Conservation (phyloP, 495 filamentous ascomycete species). For the Astrothelium macrocarpum region DNA sequence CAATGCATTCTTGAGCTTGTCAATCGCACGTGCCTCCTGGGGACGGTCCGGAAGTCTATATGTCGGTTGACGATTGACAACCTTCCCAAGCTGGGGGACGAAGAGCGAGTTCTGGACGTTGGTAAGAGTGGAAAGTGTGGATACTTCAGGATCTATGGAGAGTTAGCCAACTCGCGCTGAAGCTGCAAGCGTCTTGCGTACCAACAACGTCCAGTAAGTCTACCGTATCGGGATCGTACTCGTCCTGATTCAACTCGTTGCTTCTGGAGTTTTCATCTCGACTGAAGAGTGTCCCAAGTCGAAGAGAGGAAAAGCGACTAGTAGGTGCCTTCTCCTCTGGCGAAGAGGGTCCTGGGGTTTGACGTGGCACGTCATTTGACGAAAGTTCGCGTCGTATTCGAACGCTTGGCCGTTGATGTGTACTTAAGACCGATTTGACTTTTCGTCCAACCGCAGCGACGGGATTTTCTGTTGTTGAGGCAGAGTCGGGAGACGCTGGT, state of each 20-base stretch:
- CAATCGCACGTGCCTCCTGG: neutral
- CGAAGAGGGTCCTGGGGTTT: neutral
- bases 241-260: neutral
- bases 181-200: neutral
- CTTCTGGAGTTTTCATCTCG: neutral
- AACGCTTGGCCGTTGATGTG: slow-evolving; percentile 2
- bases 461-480: neutral
- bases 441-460: neutral
- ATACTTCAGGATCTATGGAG: slow-evolving; percentile 7
- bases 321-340: neutral
- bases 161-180: neutral
- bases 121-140: slow-evolving; percentile 4
- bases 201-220: slow-evolving; percentile 9
- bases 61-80: slow-evolving; percentile 57
- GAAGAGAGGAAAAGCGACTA: neutral
- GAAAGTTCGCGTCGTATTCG: neutral
- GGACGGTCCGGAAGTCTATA: slow-evolving; percentile 51
- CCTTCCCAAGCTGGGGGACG: slow-evolving; percentile 13
- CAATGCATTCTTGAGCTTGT: neutral
- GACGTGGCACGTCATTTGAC: neutral
- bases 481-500: neutral
- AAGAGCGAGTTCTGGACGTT: slow-evolving; percentile 13
- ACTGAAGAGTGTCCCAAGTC: neutral
- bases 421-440: neutral
- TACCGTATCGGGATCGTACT: slow-evolving; percentile 7